Conservation (phyloP, 2,329 filamentous ascomycete genomes). For the Sphaerulina vaccinii region DNA sequence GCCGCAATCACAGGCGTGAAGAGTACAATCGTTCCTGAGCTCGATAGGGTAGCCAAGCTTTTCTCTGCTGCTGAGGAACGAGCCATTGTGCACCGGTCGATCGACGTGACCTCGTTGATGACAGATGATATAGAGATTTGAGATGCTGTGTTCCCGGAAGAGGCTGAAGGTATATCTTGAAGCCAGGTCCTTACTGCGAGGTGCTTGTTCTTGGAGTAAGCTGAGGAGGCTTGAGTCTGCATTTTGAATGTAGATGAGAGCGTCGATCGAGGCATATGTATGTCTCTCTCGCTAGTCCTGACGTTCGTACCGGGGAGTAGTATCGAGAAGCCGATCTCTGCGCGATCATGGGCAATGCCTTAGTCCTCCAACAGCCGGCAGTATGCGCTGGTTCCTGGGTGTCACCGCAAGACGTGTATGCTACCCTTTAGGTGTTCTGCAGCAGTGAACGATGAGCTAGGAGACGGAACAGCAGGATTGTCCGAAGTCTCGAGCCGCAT, state of each 20-base stretch:
- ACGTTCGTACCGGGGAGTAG: conserved; percentile 8
- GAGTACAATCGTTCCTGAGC: conserved; percentile 44
- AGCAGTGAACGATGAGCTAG: conserved; percentile 16
- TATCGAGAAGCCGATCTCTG: conserved; percentile 14
- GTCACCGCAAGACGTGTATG: conserved; percentile 20
- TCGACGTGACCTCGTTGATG: conserved; percentile 6
- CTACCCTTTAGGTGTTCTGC: conserved; percentile 22
- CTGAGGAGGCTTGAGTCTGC: conserved; percentile 8
- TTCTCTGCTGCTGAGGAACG: conserved; percentile 16
- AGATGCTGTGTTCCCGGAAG: conserved; percentile 2
- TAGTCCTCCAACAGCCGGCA: conserved; percentile 18
- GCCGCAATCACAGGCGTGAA: conserved; percentile 43
- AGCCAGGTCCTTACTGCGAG: conserved; percentile 14
- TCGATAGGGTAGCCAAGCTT: conserved; percentile 33
- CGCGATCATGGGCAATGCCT: conserved; percentile 17
- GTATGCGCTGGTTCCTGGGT: conserved; percentile 23
- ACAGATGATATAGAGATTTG: conserved; percentile 1
- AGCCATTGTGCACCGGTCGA: conserved; percentile 19
- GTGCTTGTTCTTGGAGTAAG: conserved; percentile 7
- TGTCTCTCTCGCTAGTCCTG: conserved; percentile 4
- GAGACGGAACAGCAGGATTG: conserved; percentile 13
- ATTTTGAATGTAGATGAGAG: not conserved
- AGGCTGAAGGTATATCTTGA: conserved; percentile 11
- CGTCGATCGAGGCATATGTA: conserved; percentile 10
- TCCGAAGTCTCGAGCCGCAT: conserved; percentile 15